These are phyloP conservation scores for Metarhizium anisopliae DNA, from an alignment of 2,329 filamentous ascomycete species.

Conservation along the genomic window DNA sequence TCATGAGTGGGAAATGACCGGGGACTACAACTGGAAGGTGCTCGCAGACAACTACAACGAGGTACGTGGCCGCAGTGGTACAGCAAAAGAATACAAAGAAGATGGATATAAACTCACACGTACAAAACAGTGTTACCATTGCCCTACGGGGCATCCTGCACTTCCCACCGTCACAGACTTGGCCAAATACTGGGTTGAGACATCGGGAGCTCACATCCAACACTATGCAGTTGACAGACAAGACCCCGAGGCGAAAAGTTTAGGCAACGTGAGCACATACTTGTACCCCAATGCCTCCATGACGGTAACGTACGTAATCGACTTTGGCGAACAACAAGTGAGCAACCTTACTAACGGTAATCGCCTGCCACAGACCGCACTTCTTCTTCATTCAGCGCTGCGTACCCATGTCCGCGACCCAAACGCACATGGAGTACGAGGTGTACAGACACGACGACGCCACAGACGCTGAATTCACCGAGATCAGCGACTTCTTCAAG, in stretches of 20 bases:
- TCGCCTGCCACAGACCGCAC: conserved; percentile 21
- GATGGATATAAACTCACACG: background rate
- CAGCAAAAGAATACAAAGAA: too few species aligned
- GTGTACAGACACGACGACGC: conserved; percentile 40
- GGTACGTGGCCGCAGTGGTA: background rate
- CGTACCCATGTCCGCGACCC: conserved; percentile 33
- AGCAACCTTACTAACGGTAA: too few species aligned
- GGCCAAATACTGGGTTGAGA: conserved; percentile 31
- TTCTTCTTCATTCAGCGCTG: conserved; percentile 45
- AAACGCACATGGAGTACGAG: conserved; percentile 38
- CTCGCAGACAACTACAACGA: conserved; percentile 40
- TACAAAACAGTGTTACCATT: conserved; percentile 30
- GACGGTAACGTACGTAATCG: conserved; percentile 26
- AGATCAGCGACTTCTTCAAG: conserved; percentile 39
- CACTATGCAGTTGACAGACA: conserved; percentile 27
- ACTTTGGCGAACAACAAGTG: too few species aligned
- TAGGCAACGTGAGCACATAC: conserved; percentile 27
- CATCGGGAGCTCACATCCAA: conserved; percentile 23
- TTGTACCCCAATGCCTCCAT: conserved; percentile 30
- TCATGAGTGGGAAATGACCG: conserved; percentile 23
- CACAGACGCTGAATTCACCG: conserved; percentile 35
- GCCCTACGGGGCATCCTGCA: conserved; percentile 37
- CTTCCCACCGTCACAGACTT: conserved; percentile 34
- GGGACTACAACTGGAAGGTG: conserved; percentile 30
- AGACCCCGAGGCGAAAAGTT: conserved; percentile 21